These are phyloP conservation scores for Colletotrichum aenigma DNA, from an alignment of 2,329 filamentous ascomycete species.

Conservation along the genomic window DNA sequence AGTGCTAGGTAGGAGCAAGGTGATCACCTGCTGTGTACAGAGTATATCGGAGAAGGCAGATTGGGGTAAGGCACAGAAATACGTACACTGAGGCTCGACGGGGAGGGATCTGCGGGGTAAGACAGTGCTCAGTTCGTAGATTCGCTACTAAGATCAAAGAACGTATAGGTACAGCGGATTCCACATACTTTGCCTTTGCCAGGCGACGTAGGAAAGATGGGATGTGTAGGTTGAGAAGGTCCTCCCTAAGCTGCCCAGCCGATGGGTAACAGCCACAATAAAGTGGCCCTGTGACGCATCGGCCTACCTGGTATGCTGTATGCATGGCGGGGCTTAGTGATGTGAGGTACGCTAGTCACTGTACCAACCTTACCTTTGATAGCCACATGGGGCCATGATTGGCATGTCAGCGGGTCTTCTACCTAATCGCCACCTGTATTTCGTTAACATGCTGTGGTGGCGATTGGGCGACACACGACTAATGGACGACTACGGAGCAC, in stretches of 20 bases:
- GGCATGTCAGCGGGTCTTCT: background rate
- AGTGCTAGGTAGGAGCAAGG: background rate
- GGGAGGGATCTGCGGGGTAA: background rate
- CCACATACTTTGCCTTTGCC: background rate
- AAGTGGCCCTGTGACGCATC: conserved; percentile 9
- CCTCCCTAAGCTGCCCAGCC: background rate
- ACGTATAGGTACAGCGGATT: background rate
- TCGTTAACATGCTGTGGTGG: background rate
- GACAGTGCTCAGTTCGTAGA: background rate
- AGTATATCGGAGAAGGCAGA: background rate
- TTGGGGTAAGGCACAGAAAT: background rate
- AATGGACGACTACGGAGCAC: background rate
- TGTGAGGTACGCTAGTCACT: background rate
- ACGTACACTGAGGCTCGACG: background rate
- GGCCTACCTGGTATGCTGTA: background rate
- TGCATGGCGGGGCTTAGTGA: background rate
- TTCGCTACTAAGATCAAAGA: background rate
- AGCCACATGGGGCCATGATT: background rate
- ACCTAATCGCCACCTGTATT: background rate
- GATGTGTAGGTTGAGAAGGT: background rate
- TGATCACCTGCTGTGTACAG: background rate
- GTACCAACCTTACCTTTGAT: background rate
- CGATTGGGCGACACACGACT: background rate
- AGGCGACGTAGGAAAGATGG: background rate
- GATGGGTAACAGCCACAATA: background rate